Evolutionary conservation across 441 rosid species (phyloP).

Genomic region (Erodium chrysanthum): DNA sequence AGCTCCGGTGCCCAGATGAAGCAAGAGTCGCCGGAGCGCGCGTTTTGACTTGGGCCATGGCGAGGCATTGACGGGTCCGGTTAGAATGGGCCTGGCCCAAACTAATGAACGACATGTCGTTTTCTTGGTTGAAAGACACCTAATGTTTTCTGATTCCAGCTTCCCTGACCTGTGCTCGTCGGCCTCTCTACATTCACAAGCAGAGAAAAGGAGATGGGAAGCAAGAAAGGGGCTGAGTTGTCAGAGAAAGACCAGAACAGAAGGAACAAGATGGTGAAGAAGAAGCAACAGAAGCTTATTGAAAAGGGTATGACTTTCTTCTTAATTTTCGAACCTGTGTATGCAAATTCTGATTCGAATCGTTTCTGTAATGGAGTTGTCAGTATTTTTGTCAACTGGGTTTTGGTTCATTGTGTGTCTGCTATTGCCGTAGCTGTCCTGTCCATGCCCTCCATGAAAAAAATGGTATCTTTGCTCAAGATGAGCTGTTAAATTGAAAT

Average conservation of each 20-base stretch:
- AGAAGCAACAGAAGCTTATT: not conserved
- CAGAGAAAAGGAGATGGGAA: not conserved
- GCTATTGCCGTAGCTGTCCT: not conserved
- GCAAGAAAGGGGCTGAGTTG: not conserved
- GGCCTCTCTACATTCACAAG: not conserved
- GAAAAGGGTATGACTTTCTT: not conserved
- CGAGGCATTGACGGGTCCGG: not conserved
- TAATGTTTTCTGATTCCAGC: not conserved
- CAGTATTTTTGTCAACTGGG: not conserved
- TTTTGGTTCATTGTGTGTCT: not conserved
- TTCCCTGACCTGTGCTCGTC: not conserved
- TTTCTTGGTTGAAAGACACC: not conserved
- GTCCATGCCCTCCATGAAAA: not conserved
- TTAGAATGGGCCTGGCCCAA: not conserved
- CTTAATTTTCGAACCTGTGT: not conserved
- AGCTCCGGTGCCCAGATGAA: constrained; percentile 15
- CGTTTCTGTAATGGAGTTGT: not conserved
- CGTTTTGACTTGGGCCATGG: not conserved
- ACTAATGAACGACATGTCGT: not conserved
- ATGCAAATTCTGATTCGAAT: not conserved
- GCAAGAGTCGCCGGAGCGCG: constrained; percentile 1
- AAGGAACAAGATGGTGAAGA: not conserved
- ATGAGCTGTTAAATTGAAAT: not conserved
- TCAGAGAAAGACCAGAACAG: too few species aligned
- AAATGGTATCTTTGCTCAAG: not conserved